A percentile compares a stretch with the other conserved stretches of the same genome.
Conservation (phyloP, 495 filamentous ascomycete species). For the Penicillium mononematosum region DNA sequence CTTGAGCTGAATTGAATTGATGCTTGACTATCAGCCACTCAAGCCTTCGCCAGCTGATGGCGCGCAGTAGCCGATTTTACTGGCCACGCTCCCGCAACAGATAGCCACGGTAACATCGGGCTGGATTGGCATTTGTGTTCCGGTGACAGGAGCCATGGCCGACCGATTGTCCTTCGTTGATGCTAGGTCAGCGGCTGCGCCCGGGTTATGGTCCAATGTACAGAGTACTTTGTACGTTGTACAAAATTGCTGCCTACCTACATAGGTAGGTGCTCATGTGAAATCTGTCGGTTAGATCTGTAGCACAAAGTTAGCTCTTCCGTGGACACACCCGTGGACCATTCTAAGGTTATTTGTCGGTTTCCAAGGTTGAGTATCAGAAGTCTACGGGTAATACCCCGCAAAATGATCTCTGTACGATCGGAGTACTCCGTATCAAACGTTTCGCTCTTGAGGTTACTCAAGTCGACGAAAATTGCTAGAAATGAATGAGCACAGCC, state of each 20-base stretch:
- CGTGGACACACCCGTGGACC: neutral
- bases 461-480: neutral
- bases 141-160: constrained; percentile 4
- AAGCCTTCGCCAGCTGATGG: constrained; percentile 17
- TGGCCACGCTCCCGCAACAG: constrained; percentile 18
- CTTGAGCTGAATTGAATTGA: constrained; percentile 1
- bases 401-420: neutral
- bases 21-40: constrained; percentile 16
- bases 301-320: neutral
- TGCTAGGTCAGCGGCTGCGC: neutral
- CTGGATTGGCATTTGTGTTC: constrained; percentile 14
- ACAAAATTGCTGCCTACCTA: neutral
- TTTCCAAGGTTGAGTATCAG: neutral
- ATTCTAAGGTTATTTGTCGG: neutral
- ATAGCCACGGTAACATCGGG: constrained; percentile 31
- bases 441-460: neutral
- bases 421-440: neutral
- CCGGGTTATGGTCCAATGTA: neutral
- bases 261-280: neutral
- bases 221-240: neutral
- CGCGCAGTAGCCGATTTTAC: constrained; percentile 16
- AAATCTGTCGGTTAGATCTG: neutral
- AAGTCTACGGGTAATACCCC: neutral
- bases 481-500: neutral
- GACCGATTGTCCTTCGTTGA: neutral